Evolutionary conservation across 257 asterid species (phyloP).

Genomic region (Solanum sitiens): DNA sequence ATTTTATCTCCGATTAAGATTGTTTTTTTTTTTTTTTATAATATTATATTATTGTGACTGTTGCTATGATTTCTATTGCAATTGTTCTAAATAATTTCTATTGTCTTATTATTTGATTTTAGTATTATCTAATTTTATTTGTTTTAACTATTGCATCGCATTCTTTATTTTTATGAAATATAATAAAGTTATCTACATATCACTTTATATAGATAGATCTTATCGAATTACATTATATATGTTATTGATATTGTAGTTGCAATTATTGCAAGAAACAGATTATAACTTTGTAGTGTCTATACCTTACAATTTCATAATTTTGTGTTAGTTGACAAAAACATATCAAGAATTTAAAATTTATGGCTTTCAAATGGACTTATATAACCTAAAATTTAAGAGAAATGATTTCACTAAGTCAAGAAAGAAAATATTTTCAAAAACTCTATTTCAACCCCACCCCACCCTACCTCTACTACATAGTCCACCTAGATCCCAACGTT

Average conservation of each 20-base stretch:
- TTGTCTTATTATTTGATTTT: not conserved
- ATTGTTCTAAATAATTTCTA: not conserved
- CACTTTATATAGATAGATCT: too few relatives aligned
- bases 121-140: not conserved
- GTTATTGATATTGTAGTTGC: too few relatives aligned
- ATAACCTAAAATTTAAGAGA: too few relatives aligned
- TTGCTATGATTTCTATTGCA: not conserved
- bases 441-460: too few relatives aligned
- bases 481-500: not conserved
- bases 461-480: not conserved
- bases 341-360: too few relatives aligned
- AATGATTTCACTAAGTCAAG: too few relatives aligned
- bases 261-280: not conserved
- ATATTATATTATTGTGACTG: not conserved
- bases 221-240: too few relatives aligned
- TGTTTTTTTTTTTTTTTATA: not conserved
- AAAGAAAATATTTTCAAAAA: too few relatives aligned
- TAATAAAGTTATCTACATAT: too few relatives aligned
- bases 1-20: slow-evolving; percentile 31
- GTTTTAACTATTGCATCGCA: not conserved
- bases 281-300: not conserved
- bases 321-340: too few relatives aligned
- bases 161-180: too few relatives aligned
- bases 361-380: not conserved
- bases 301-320: too few relatives aligned